phyloP scores from a whole-genome alignment of 192 early-diverging fungal species.

The Phycomyces nitens region DNA sequence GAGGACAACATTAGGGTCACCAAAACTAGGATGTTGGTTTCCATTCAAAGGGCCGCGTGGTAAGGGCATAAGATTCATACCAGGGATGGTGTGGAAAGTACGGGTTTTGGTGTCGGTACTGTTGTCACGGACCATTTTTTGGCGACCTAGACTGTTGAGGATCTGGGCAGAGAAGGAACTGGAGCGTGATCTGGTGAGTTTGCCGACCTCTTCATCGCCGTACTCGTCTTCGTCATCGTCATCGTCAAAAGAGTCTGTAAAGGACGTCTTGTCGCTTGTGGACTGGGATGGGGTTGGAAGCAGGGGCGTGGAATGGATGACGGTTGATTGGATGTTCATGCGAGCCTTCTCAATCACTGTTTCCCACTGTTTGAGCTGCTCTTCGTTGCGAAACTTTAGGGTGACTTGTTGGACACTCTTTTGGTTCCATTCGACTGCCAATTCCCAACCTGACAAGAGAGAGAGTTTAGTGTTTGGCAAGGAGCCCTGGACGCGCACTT shows the following conservation, averaged over 20 bases:
- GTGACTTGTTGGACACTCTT: not conserved
- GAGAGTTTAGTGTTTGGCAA: too few species aligned
- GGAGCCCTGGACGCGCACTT: too few species aligned
- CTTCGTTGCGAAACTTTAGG: conserved; percentile 80
- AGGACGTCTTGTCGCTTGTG: not conserved
- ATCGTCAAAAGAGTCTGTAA: not conserved
- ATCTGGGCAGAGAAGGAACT: not conserved
- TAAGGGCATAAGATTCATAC: conserved; percentile 33
- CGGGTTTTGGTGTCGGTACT: not conserved
- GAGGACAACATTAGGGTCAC: not conserved
- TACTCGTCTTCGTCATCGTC: conserved; percentile 40
- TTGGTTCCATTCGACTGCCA: conserved; percentile 82
- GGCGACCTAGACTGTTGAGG: not conserved
- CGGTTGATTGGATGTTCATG: conserved; percentile 41
- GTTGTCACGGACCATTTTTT: not conserved
- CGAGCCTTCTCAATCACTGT: conserved; percentile 62
- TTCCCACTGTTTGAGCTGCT: conserved; percentile 86
- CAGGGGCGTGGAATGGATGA: not conserved
- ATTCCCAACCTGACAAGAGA: conserved; percentile 31
- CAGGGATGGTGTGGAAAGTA: conserved; percentile 17
- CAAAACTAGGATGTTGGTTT: not conserved
- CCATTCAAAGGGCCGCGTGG: conserved; percentile 10
- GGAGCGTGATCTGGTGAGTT: not conserved
- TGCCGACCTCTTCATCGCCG: too few species aligned
- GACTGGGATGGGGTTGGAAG: conserved; percentile 16